Conservation (phyloP, 352 stramenopile species). For the Phytophthora gonapodyides region DNA sequence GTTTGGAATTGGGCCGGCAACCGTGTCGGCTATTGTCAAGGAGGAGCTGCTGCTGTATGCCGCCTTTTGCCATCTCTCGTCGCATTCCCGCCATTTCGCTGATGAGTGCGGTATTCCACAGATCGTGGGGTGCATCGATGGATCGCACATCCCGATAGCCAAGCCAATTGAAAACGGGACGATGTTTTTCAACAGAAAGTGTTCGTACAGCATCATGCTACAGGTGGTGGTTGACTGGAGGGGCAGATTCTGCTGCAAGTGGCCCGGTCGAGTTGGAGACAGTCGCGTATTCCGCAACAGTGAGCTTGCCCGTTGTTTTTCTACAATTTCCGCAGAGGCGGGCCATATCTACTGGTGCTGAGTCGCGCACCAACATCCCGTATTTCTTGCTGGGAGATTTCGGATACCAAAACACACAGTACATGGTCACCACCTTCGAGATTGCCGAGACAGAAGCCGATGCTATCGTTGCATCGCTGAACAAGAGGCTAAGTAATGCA, state of each 20-base stretch:
- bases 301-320: no score
- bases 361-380: no score
- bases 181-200: constrained; percentile 15
- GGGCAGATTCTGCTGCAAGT: background rate
- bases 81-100: background rate
- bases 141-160: background rate
- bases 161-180: background rate
- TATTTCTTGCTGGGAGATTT: no score
- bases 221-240: constrained; percentile 2
- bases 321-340: no score
- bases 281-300: constrained; percentile 2
- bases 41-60: background rate
- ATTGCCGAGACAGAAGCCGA: background rate
- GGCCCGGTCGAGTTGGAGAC: background rate
- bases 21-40: background rate
- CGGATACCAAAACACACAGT: background rate
- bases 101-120: constrained; percentile 4
- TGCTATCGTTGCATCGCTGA: background rate
- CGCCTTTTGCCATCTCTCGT: no score
- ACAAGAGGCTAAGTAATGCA: constrained; percentile 1
- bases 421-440: constrained; percentile 9
- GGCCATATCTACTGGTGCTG: no score
- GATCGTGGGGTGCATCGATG: constrained; percentile 15
- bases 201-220: constrained; percentile 9
- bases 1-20: no score